A percentile compares a stretch with the other conserved stretches of the same genome.
Evolutionary conservation across 2,329 filamentous ascomycete genomes (phyloP).

Genomic region (Monilinia vaccinii-corymbosi): DNA sequence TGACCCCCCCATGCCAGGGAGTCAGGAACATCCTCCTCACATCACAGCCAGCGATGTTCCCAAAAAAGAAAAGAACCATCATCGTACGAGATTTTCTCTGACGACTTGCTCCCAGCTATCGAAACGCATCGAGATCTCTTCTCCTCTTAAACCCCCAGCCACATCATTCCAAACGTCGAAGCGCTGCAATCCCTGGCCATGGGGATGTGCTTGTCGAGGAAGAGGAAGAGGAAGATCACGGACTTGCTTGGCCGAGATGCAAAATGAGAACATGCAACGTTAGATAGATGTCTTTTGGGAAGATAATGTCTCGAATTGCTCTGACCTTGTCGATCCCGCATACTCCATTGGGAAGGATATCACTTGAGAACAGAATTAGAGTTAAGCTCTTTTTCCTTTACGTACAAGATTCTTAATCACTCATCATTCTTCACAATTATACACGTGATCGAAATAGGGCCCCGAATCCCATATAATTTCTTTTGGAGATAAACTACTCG

Average conservation of each 20-base stretch:
- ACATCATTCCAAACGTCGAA: neutral
- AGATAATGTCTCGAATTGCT: neutral
- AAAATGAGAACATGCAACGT: too few relatives aligned
- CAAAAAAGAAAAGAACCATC: too few relatives aligned
- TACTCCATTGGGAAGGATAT: neutral
- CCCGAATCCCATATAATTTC: too few relatives aligned
- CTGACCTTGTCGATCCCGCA: neutral
- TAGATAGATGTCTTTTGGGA: neutral
- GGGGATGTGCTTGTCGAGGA: neutral
- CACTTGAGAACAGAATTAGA: too few relatives aligned
- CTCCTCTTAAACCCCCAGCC: neutral
- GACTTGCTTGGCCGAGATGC: neutral
- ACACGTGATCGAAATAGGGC: too few relatives aligned
- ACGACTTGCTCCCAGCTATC: neutral
- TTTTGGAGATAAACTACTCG: too few relatives aligned
- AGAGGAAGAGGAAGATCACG: slow-evolving; percentile 1
- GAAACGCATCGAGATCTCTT: neutral
- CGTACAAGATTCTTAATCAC: too few relatives aligned
- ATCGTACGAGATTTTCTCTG: slow-evolving; percentile 3
- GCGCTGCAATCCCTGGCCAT: neutral
- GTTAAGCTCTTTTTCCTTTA: too few relatives aligned
- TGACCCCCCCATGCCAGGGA: too few relatives aligned
- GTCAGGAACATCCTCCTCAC: neutral
- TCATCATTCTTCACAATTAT: too few relatives aligned
- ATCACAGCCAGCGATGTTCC: neutral